Evolutionary conservation across 257 asterid species (phyloP).

Genomic region (Craterostigma plantagineum): DNA sequence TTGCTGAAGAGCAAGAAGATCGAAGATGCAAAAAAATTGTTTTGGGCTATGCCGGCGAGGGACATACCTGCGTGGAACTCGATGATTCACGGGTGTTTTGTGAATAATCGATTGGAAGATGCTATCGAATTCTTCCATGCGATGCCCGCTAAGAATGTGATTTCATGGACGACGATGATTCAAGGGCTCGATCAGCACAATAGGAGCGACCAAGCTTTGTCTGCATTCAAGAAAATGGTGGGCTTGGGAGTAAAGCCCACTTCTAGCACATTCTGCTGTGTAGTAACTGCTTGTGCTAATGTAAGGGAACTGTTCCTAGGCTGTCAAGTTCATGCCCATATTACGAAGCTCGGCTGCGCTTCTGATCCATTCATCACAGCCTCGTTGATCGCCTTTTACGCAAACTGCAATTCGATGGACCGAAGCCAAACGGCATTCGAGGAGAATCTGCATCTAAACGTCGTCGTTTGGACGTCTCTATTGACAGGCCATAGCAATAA

Average conservation of each 20-base stretch:
- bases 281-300: conserved; percentile 49
- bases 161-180: conserved; percentile 17
- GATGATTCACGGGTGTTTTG: conserved; percentile 55
- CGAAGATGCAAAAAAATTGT: conserved; percentile 48
- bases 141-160: conserved; percentile 36
- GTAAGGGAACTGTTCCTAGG: conserved; percentile 24
- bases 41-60: conserved; percentile 44
- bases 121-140: conserved; percentile 36
- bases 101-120: conserved; percentile 35
- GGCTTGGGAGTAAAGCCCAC: conserved; percentile 34
- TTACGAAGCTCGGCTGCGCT: conserved; percentile 34
- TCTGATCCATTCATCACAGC: conserved; percentile 37
- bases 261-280: conserved; percentile 46
- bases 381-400: conserved; percentile 55
- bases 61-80: conserved; percentile 80
- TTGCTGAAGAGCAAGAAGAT: conserved; percentile 39
- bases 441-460: conserved; percentile 40
- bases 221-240: conserved; percentile 33
- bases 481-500: conserved; percentile 64
- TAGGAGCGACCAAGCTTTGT: conserved; percentile 35
- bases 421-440: conserved; percentile 28
- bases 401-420: conserved; percentile 37
- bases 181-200: conserved; percentile 62
- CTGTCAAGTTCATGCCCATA: conserved; percentile 40
- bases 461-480: conserved; percentile 82